Conservation (phyloP, 2,329 filamentous ascomycete species). For the Sclerotinia borealis region DNA sequence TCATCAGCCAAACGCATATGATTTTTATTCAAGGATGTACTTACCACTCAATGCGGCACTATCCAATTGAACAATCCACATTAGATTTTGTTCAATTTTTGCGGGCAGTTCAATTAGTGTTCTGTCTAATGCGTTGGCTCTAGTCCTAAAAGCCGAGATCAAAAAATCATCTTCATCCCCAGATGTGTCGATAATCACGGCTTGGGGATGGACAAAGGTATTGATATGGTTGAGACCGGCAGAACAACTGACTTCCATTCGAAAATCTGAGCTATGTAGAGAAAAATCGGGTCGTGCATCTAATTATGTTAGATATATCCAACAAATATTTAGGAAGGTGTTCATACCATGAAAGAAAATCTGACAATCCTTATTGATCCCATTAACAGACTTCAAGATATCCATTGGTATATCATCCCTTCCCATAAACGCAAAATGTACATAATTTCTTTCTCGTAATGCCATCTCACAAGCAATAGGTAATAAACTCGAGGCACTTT, state of each 20-base stretch:
- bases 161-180: constrained; percentile 64
- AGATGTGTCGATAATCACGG: constrained; percentile 57
- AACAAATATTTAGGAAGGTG: constrained; percentile 3
- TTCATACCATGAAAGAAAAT: constrained; percentile 50
- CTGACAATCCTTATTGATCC: constrained; percentile 64
- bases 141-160: constrained; percentile 50
- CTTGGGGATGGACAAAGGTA: constrained; percentile 70
- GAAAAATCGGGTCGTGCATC: constrained; percentile 73
- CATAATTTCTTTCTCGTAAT: constrained; percentile 57
- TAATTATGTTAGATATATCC: constrained; percentile 29
- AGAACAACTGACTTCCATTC: constrained; percentile 59
- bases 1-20: constrained; percentile 22
- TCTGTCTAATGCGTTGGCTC: constrained; percentile 45
- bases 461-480: constrained; percentile 88
- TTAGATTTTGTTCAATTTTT: constrained; percentile 53
- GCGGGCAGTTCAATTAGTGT: constrained; percentile 70
- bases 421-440: constrained; percentile 78
- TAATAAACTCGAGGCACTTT: constrained; percentile 65
- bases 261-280: constrained; percentile 60
- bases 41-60: constrained; percentile 61
- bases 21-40: constrained; percentile 13
- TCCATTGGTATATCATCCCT: constrained; percentile 62
- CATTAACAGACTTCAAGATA: constrained; percentile 70
- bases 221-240: constrained; percentile 69
- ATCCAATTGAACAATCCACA: constrained; percentile 77